Base-by-base conservation (phyloP, 1,284 basidiomycete species). In the Phellopilus nigrolimitatus region DNA sequence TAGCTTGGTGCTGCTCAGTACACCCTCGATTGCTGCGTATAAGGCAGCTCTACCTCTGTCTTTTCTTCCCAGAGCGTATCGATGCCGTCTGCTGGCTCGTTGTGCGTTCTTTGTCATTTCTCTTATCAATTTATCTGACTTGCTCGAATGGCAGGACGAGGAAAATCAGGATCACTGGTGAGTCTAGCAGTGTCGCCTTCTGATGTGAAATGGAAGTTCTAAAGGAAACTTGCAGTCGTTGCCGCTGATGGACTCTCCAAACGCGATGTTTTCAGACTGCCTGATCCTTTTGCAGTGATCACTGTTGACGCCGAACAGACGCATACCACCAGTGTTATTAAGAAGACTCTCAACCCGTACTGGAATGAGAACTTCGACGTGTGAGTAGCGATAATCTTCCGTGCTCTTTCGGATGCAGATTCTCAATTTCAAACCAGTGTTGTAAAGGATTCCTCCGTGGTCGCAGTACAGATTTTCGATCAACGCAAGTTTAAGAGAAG, bases 401-500 rank as follows among this genome's bases (percentile, higher is more conserved):
- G 22, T 46, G 28, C 46, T 28, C 13, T 9, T 19, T 12, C 33
- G 41, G n/a, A 52, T 49, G 56, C 41, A 59, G 47, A 53, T 31
- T 45, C 51, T 49, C n/a, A 7, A 4, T 24, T 33, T 38, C 47
- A 49, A 51, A 41, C 61, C n/a, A 92, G 89, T 60, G 84, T 79
- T 43, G 92, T 95, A 64, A 91, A 87, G 66, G 92, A 95, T 63
- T 88, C 88, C 3, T 95, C 91, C 22, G 84, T 95, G 42, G 78
- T 97, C 38, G 89, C 91, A 3, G 91, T 97, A 2, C 94, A 97
- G 69, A 93, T 97, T 63, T 97, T 97, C 62, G 94, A 97, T 69
- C 94, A 97, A 71, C 86, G 91, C 68, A 97, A 95, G 71, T 97
- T 97, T 73, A 97, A 95, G 74, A 79, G 90, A 69, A 85, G 85